Evolutionary conservation across 2,329 filamentous ascomycete genomes (phyloP), one percentile per base, ranked within the genome.

Genomic region (Aspergillus pseudoterreus): DNA sequence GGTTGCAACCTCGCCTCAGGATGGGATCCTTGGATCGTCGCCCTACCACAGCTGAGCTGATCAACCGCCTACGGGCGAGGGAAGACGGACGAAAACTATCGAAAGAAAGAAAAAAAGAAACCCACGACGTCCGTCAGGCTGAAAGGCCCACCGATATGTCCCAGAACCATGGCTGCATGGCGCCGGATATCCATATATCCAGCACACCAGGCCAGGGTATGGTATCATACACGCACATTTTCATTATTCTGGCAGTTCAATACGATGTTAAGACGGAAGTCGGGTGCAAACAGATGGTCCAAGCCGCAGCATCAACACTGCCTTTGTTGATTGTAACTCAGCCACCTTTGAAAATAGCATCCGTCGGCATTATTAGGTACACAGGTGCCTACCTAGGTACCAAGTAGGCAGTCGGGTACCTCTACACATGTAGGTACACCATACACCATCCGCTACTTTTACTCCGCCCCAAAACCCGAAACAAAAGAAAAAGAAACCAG

Each of bases 1-100:
- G 55, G 54, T 58, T 54, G 48, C 54, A 60, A 57, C 56, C 47
- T 51, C 52, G 43, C 47, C 55, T 47, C 39, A 47, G 47, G 32
- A 50, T 49, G 51, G 50, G 54, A 46, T 58, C 52, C 54, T 53
- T 53, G 55, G 57, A 50, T 60, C 52, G 35, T 43, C 45, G 45
- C 46, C 24, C 43, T 49, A 38, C 39, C 44, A 32, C 39, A 42
- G 39, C 43, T 47, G 35, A 42, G 39, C 17, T 17, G 39, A 42
- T 42, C 6, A n/a, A 15, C 12, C 35, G 15, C 35, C 12, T 11
- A 10, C 30, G 42, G 8, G 24, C 32, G 9, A 44, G 19, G 14
- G 9, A 47, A 15, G n/a, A n/a, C 6, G 38, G 27, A 6, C 12
- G 15, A 27, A 42, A 30, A 30, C 27, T 30, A 30, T 30, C 27